phyloP scores from a whole-genome alignment of 2,329 filamentous ascomycete species.

The Escovopsis sp. region DNA sequence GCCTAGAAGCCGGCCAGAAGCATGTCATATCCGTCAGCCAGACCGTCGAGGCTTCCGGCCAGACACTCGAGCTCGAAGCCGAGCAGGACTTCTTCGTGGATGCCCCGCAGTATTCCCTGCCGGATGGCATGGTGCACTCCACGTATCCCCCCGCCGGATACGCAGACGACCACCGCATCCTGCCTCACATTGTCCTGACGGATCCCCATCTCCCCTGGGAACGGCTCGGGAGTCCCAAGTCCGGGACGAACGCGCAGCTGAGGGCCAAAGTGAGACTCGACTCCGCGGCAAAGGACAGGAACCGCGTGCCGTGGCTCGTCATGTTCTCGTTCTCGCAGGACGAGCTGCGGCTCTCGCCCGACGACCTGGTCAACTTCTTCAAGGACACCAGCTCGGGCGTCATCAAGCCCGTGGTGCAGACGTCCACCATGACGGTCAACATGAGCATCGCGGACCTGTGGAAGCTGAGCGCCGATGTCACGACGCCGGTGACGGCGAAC shows the following conservation, averaged over 20 bases:
- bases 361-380: slow-evolving; percentile 7
- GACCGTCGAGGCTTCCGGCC: not conserved
- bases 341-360: slow-evolving; percentile 18
- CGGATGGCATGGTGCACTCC: slow-evolving; percentile 19
- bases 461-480: not conserved
- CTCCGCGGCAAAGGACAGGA: slow-evolving; percentile 5
- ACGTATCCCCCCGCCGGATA: slow-evolving; percentile 26
- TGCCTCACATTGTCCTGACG: slow-evolving; percentile 30
- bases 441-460: slow-evolving; percentile 6
- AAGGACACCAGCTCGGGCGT: slow-evolving; percentile 1
- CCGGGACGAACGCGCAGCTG: not conserved
- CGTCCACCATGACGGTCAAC: slow-evolving; percentile 5
- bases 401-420: slow-evolving; percentile 4
- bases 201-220: slow-evolving; percentile 31
- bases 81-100: slow-evolving; percentile 20
- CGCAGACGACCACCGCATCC: slow-evolving; percentile 15
- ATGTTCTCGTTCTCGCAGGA: slow-evolving; percentile 17
- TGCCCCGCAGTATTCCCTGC: slow-evolving; percentile 21
- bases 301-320: slow-evolving; percentile 26
- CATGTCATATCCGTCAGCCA: slow-evolving; percentile 5
- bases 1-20: slow-evolving; percentile 6
- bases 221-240: slow-evolving; percentile 11
- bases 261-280: not conserved
- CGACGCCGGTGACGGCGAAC: not conserved
- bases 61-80: not conserved